These are phyloP conservation scores for Apiotrichum gracile DNA, from an alignment of 1,284 basidiomycete species.

Conservation along the genomic window DNA sequence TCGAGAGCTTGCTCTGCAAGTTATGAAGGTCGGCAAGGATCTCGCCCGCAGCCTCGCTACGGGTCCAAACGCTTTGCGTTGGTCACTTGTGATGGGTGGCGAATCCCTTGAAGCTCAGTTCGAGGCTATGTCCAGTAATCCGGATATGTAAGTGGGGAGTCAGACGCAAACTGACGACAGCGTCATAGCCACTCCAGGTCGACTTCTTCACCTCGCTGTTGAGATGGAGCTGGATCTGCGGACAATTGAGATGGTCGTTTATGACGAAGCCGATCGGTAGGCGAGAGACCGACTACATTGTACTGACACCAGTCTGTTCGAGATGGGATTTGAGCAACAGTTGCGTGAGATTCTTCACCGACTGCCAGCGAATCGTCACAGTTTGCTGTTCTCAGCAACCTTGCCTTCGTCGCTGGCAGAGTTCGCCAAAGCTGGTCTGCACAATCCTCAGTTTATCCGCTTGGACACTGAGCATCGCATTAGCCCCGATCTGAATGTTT, in stretches of 20 bases:
- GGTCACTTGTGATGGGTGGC: slow-evolving; percentile 94
- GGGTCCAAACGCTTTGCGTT: slow-evolving; percentile 63
- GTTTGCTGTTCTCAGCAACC: slow-evolving; percentile 91
- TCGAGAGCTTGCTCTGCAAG: slow-evolving; percentile 89
- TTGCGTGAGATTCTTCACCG: slow-evolving; percentile 85
- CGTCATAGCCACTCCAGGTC: slow-evolving; percentile 94
- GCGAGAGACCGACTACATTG: not conserved
- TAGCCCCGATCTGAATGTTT: slow-evolving; percentile 85
- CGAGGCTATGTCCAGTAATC: slow-evolving; percentile 87
- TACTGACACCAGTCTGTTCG: slow-evolving; percentile 62
- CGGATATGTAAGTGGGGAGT: slow-evolving; percentile 70
- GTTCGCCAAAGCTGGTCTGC: slow-evolving; percentile 92
- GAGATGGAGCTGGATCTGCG: slow-evolving; percentile 95
- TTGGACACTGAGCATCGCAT: slow-evolving; percentile 95
- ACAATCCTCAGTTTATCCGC: slow-evolving; percentile 88
- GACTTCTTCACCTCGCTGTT: slow-evolving; percentile 87
- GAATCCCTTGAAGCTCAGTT: slow-evolving; percentile 96
- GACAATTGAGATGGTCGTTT: slow-evolving; percentile 84
- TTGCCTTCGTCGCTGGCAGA: slow-evolving; percentile 93
- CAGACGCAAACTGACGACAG: slow-evolving; percentile 54
- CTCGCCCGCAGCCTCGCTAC: slow-evolving; percentile 61
- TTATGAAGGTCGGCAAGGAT: slow-evolving; percentile 91
- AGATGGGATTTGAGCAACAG: slow-evolving; percentile 93
- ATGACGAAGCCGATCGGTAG: slow-evolving; percentile 88
- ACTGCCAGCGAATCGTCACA: slow-evolving; percentile 80